Evolutionary conservation across 305 asterid species (phyloP), one percentile per base, ranked within the genome.

Genomic region (Fraxinus ornus): DNA sequence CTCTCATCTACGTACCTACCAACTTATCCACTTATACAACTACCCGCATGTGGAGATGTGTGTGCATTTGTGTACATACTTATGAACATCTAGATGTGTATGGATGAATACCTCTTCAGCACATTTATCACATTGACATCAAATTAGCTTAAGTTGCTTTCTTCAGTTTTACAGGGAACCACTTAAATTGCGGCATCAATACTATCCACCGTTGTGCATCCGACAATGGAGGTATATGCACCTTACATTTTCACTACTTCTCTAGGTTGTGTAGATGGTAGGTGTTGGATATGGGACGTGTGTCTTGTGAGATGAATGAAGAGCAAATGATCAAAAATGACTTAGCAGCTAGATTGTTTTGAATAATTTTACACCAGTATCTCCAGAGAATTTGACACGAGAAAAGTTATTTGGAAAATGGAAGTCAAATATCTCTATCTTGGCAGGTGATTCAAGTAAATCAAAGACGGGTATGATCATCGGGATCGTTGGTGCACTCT

Each of bases 111-210:
- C 66, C 35, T 79, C 37, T 60, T 76, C 8, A 7, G 47, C 47
- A 80, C 79, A 74, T 75, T 80, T 15, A 57, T 72, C 41, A 17
- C 24, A 81, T 78, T 71, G 85, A 75, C 68, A 52, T 87, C 17
- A 44, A 86, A 83, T 84, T 79, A 77, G 83, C 85, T 85, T 84
- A 41, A 24, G 81, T 80, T 89, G 49, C 78, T 68, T 77, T 78
- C 86, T 87, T 86, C 91, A 94, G 98, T 90, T 95, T 95, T 90
- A 86, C 98, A 70, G 98, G 97, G 84, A 95, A 95, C 89, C 90
- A 64, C 49, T 85, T 95, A 86, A 90, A 88, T 66, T 94, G 98
- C 83, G 97, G 97, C 80, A 26, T 77, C 81, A 90, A 86, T 84
- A 80, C 75, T 49, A 78, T 86, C 26, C 92, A 83, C 52, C 82